phyloP scores from a whole-genome alignment of 106 monocot genomes.

The Dioscorea alata region DNA sequence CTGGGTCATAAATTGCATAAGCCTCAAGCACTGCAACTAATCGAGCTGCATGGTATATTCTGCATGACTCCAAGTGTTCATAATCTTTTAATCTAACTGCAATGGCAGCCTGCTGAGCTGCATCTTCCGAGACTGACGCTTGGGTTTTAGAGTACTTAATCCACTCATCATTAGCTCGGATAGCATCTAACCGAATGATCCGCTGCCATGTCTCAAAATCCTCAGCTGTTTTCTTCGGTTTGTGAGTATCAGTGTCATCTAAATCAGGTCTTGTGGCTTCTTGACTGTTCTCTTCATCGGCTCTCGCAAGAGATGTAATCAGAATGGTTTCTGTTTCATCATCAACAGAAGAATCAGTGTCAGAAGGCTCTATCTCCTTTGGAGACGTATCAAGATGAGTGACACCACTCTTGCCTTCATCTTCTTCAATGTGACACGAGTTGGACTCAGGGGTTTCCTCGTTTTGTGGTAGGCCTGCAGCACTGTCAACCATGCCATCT shows the following conservation, averaged over 20 bases:
- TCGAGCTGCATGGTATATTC: constrained; percentile 72
- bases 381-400: constrained; percentile 18
- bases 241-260: constrained; percentile 5
- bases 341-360: constrained; percentile 27
- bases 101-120: constrained; percentile 37
- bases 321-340: constrained; percentile 25
- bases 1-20: constrained; percentile 78
- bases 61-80: constrained; percentile 70
- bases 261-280: neutral
- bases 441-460: constrained; percentile 3
- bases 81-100: constrained; percentile 70
- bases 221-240: constrained; percentile 30
- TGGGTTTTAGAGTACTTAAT: constrained; percentile 48
- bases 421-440: constrained; percentile 5
- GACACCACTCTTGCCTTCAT: constrained; percentile 25
- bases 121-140: constrained; percentile 43
- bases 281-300: constrained; percentile 14
- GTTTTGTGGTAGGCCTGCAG: neutral
- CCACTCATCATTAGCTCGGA: constrained; percentile 92
- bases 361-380: constrained; percentile 29
- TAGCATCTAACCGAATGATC: constrained; percentile 85
- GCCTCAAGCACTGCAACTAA: constrained; percentile 79
- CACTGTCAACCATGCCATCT: neutral
- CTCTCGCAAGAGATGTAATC: constrained; percentile 6
- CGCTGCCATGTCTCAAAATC: constrained; percentile 86